Evolutionary conservation across 352 stramenopile genomes (phyloP), one percentile per base, ranked within the genome.

Genomic region (Pilasporangium apinafurcum): DNA sequence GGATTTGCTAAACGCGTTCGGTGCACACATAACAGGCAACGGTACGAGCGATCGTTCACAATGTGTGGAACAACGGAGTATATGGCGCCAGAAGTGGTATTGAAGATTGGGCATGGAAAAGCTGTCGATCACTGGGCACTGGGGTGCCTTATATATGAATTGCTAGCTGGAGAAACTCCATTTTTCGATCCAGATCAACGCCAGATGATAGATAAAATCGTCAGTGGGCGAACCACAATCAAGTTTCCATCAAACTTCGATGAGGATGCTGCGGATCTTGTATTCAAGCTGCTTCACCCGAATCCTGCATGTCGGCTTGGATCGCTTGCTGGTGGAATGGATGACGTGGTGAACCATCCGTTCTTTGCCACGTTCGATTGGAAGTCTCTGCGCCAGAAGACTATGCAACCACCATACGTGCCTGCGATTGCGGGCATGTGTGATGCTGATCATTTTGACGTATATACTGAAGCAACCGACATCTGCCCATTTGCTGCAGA

Each of bases 281-380:
- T 92, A 30, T 63, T 87, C 38, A 86, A 86, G 62, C 51, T 92
- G 37, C 63, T 92, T 2, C 72, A 92, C 46, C 77, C 75, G 1
- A 89, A 92, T 62, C 80, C 80, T 27, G 77, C 71, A 24, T 61
- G 88, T 20, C 77, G 80, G 25, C 68, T 89, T 24, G 77, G 82
- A 10, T 89, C 76, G 18, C 54, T 93, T 14, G 80, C 73, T 8
- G 78, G 82, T 5, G 79, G 76, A n/a, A 86, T 87, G 72, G 77
- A 87, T 33, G 82, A 93, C 35, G 76, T 93, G 16, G 47, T 82
- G 14, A 80, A 74, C 33, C 76, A 89, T 58, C 71, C 82, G 45
- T 93, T 86, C 53, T 93, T 92, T 39, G 72, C 67, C 37, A 95
- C 95, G 44, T 86, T 95, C 36, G 83, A 93, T 56, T 95, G 76